phyloP scores from a whole-genome alignment of 2,329 filamentous ascomycete genomes.

The Chaetoscypha palmicola region DNA sequence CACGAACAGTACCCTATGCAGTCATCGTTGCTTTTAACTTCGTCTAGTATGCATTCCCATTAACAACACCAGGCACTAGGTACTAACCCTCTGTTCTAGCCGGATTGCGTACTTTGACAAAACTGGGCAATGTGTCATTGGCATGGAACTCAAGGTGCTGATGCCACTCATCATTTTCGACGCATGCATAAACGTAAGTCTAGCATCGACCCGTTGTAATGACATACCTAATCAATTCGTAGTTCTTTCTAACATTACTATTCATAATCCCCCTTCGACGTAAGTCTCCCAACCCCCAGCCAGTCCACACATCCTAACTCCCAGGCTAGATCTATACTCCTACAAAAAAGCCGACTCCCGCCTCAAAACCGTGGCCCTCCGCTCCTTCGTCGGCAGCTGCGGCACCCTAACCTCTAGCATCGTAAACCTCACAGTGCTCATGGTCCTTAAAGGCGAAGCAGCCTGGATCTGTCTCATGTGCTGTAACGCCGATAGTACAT shows the following conservation, averaged over 20 bases:
- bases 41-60: slow-evolving; percentile 34
- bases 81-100: slow-evolving; percentile 11
- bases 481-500: slow-evolving; percentile 49
- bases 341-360: slow-evolving; percentile 40
- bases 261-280: slow-evolving; percentile 20
- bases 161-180: slow-evolving; percentile 56
- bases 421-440: slow-evolving; percentile 52
- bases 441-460: slow-evolving; percentile 52
- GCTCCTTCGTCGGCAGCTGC: slow-evolving; percentile 41
- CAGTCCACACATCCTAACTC: neutral
- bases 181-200: slow-evolving; percentile 51
- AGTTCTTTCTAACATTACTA: slow-evolving; percentile 19
- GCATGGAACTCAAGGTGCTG: slow-evolving; percentile 50
- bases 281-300: neutral
- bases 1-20: slow-evolving; percentile 17
- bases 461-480: slow-evolving; percentile 60
- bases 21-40: slow-evolving; percentile 18
- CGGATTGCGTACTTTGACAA: slow-evolving; percentile 39
- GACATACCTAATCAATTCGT: slow-evolving; percentile 31
- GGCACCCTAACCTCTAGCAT: slow-evolving; percentile 14
- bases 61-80: neutral
- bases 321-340: slow-evolving; percentile 43
- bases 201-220: slow-evolving; percentile 24
- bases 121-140: slow-evolving; percentile 50
- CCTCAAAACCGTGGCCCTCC: slow-evolving; percentile 45